Evolutionary conservation across 2,329 filamentous ascomycete species (phyloP).

Genomic region (Blastomyces parvus): DNA sequence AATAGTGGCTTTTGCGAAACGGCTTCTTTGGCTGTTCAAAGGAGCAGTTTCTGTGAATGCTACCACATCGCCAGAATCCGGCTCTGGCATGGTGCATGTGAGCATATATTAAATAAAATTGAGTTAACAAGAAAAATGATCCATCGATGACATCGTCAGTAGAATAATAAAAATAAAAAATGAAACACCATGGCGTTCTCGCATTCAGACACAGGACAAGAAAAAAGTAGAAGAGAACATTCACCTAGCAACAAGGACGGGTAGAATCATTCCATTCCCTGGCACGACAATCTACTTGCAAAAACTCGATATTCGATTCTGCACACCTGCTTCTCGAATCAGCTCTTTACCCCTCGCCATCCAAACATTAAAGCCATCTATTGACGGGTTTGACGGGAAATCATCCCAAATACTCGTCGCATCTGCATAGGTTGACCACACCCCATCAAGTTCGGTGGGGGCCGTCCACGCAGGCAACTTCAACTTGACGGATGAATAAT

Average conservation of each 20-base stretch:
- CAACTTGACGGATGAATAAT: conserved; percentile 37
- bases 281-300: background rate
- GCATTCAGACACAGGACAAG: background rate
- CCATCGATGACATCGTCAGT: background rate
- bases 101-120: background rate
- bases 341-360: conserved; percentile 32
- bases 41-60: background rate
- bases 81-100: background rate
- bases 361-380: conserved; percentile 34
- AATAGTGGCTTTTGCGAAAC: background rate
- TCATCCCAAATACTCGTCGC: conserved; percentile 35
- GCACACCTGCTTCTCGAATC: conserved; percentile 33
- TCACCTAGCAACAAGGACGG: background rate
- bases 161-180: background rate
- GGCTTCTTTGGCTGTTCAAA: background rate
- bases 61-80: background rate
- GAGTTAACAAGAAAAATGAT: background rate
- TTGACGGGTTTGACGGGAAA: conserved; percentile 32
- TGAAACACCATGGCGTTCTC: background rate
- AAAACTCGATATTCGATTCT: conserved; percentile 17
- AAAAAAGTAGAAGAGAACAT: background rate
- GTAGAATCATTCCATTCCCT: background rate
- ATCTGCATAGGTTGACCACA: conserved; percentile 36
- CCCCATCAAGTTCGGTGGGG: conserved; percentile 29
- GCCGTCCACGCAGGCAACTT: conserved; percentile 34